Evolutionary conservation across 1,284 basidiomycete species (phyloP), one percentile per base, ranked within the genome.

Genomic region (Sphaerobolus stellatus): DNA sequence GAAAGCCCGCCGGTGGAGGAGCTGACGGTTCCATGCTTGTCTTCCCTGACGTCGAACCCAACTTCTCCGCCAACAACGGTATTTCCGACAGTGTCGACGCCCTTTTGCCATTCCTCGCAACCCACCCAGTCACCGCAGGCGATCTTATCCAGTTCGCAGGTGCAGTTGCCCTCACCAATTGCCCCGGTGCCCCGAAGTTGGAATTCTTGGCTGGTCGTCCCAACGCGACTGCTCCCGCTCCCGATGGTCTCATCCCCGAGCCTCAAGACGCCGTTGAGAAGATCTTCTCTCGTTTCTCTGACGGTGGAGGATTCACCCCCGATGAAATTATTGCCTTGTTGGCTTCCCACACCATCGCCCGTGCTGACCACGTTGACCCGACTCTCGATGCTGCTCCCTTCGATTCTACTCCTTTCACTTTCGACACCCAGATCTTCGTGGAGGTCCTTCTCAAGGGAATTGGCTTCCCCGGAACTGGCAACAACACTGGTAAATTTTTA

Each of bases 131-230:
- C 22, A 20, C 51, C 14, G 53, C 24, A 44, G 11, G 43, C 18
- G 25, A 48, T 46, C 70, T 69, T 61, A 72, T 76, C 54, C 73
- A 76, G 57, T 75, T 76, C 49, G 72, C 73, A 16, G 74, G 70
- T 33, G 74, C 73, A 9, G 71, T 74, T 34, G 52, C n/a, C 36
- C 27, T 53, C 40, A 28, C 56, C 20, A 61, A 61, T 50, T 62
- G 60, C 49, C 59, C 60, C 24, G 60, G 60, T 50, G 60, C 59
- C 4, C 60, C 60, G 9, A 50, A 40, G 13, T 49, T 62, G 2
- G 48, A 60, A 45, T 60, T 60, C 52, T 52, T 58, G 20, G 44
- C 56, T 28, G 60, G 60, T 9, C 59, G 60, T 27, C 57, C 59
- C 4, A 62, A 62, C 46, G 60, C 60, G 14, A 60, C 58, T 4